Evolutionary conservation across 352 stramenopile species (phyloP).

Genomic region (Pythium phragmitis): DNA sequence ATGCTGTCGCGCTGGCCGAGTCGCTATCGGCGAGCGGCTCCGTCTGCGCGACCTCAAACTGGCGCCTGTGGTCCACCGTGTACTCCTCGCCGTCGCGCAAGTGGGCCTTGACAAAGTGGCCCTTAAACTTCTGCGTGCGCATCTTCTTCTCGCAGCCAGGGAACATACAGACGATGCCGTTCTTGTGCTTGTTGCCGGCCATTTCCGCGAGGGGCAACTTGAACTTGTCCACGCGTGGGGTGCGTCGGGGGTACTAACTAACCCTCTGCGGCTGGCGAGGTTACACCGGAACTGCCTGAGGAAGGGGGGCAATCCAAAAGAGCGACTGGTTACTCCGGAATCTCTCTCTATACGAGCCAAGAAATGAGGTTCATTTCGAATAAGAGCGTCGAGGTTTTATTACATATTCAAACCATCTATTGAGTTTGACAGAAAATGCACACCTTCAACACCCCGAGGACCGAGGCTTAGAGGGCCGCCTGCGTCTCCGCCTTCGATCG

Average conservation of each 20-base stretch:
- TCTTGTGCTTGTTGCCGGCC: slow-evolving; percentile 89
- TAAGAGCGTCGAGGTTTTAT: slow-evolving; percentile 24
- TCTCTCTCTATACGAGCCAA: slow-evolving; percentile 30
- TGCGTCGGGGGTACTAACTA: slow-evolving; percentile 15
- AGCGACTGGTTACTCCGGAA: slow-evolving; percentile 35
- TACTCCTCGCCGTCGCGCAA: slow-evolving; percentile 77
- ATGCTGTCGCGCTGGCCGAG: slow-evolving; percentile 20
- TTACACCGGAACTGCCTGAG: slow-evolving; percentile 8
- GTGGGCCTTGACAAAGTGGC: slow-evolving; percentile 79
- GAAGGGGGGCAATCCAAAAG: slow-evolving; percentile 4
- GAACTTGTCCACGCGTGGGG: slow-evolving; percentile 21
- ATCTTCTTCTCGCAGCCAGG: slow-evolving; percentile 81
- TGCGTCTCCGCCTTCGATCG: slow-evolving; percentile 36
- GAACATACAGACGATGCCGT: slow-evolving; percentile 83
- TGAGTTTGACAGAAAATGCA: slow-evolving; percentile 29
- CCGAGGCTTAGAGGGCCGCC: slow-evolving; percentile 26
- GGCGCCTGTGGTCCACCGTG: slow-evolving; percentile 70
- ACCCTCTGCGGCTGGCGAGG: slow-evolving; percentile 14
- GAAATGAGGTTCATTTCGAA: slow-evolving; percentile 6
- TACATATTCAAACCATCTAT: slow-evolving; percentile 15
- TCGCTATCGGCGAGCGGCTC: slow-evolving; percentile 40
- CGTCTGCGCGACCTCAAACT: slow-evolving; percentile 74
- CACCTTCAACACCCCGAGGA: not conserved
- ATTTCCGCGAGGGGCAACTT: slow-evolving; percentile 34
- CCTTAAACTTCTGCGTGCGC: slow-evolving; percentile 87